Conservation (phyloP, 164 flowering plant genomes). For the Echeveria elegans region DNA sequence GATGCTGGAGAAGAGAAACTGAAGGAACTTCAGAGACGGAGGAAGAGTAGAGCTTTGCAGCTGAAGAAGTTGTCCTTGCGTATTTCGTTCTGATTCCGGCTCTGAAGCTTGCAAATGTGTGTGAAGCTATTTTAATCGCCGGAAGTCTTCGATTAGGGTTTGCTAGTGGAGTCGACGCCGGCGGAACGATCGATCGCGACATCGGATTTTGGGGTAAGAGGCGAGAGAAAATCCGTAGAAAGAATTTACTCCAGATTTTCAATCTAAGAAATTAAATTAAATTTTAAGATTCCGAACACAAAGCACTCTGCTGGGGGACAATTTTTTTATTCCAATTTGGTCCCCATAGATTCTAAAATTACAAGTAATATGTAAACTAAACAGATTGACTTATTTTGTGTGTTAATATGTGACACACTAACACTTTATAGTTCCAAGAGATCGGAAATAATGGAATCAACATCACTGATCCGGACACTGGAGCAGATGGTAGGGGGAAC, state of each 20-base stretch:
- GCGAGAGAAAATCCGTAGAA: neutral
- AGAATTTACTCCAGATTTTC: neutral
- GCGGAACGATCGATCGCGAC: neutral
- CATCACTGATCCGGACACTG: too few relatives aligned
- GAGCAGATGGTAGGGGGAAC: neutral
- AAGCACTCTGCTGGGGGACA: conserved; percentile 98
- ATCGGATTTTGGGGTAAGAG: neutral
- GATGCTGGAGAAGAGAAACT: neutral
- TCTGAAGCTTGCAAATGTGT: neutral
- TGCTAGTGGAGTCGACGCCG: neutral
- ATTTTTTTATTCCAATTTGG: too few relatives aligned
- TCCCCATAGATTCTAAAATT: too few relatives aligned
- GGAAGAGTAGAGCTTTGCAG: neutral
- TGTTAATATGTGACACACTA: too few relatives aligned
- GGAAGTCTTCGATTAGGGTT: neutral
- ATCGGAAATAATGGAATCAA: too few relatives aligned
- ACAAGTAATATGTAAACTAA: too few relatives aligned
- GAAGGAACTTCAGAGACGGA: neutral
- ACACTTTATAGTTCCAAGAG: too few relatives aligned
- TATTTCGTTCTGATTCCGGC: neutral
- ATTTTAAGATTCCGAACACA: too few relatives aligned
- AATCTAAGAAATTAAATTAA: too few relatives aligned
- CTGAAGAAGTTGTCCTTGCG: neutral
- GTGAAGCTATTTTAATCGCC: neutral
- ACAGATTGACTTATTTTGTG: neutral